Evolutionary conservation across 768 basidiomycete genomes (phyloP), one percentile per base, ranked within the genome.

Genomic region (Dacryopinax primogenitus): DNA sequence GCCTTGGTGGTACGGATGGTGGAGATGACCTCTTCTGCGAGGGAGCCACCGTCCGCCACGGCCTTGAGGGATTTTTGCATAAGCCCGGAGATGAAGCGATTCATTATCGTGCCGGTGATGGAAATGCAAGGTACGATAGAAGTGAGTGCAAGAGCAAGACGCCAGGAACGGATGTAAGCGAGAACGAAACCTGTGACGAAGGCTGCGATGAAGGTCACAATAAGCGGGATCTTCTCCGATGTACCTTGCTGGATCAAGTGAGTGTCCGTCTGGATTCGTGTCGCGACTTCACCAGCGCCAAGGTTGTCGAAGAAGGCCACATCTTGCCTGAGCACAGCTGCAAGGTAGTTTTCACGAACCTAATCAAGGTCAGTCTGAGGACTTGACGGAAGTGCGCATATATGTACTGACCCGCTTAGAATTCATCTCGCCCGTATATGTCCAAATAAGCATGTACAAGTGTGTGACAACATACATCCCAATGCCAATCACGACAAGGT

Each of bases 271-370:
- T 76, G 73, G 47, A 79, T 79, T 21, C 78, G 71, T 1, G 78
- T 79, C 7, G 78, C 77, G 7, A 80, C 74, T 62, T 79, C 79
- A 58, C 79, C 79, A 0, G 78, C 74, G 18, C 79, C 79, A 21
- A 79, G 68, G 35, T 74, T 74, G 67, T 80, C 79, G 68, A 78
- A 79, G 72, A 72, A 79, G 26, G 76, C 78, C 58, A 77, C 72
- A 64, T 74, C 78, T 65, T 79, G 78, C 3, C 77, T 70, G 0
- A 80, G 68, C n/a, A 78, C 73, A 13, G 77, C 72, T 28, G 70
- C 64, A 18, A 79, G 72, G 65, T 79, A 80, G 18, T 69, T 68
- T 67, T 78, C 77, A 32, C 79, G 70, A 37, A 79, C 51, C 51
- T 58, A 44, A 30, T 23, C 3, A 58, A 15, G 11, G 26, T 58